Evolutionary conservation across 129 eudicot genomes (phyloP), one percentile per base, ranked within the genome.

Genomic region (Heracleum sosnowskyi): DNA sequence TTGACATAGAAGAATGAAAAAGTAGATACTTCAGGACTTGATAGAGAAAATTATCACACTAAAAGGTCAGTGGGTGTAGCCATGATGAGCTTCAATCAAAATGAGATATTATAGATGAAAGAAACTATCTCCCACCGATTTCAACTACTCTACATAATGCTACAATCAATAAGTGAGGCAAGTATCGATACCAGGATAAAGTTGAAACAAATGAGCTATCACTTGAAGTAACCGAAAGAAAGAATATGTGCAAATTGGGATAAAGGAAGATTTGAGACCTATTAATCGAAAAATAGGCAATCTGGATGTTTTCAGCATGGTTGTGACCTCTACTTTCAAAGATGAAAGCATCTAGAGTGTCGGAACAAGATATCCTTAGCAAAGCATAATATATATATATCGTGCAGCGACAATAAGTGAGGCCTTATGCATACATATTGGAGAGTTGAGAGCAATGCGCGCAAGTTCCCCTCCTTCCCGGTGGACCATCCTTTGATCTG

Each of bases 381-480:
- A 66, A 63, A 24, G 31, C 53, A 73, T 33, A 29, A 73, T 36
- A 29, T 46, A 72, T 11, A 6, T 4, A 44, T 44, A 37, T 37
- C 40, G 5, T 39, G 51, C 78, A 73, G 81, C 7, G 5, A 26
- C 6, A 62, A 26, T 2, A 62, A 62, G 69, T 62, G 18, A 62
- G 34, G 69, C 33, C 45, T n/a, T 69, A n/a, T 73, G 35, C 97
- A 73, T 89, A 96, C 99, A 83, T 96, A 92, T 90, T 96, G 99
- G 74, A 96, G 86, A 16, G 97, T 96, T n/a, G 99, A 96, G 85
- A 96, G 99, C 81, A 96, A 80, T 71, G 97, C 97, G 11, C 97
- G 97, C 89, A 96, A 86, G 86, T 96, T 92, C 46, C 99, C 97
- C 79, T 96, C 99, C 82, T 96, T 96, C 55, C 97, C 99, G 18